Conservation (phyloP, 2,329 filamentous ascomycete species). For the Colletotrichum phormii region DNA sequence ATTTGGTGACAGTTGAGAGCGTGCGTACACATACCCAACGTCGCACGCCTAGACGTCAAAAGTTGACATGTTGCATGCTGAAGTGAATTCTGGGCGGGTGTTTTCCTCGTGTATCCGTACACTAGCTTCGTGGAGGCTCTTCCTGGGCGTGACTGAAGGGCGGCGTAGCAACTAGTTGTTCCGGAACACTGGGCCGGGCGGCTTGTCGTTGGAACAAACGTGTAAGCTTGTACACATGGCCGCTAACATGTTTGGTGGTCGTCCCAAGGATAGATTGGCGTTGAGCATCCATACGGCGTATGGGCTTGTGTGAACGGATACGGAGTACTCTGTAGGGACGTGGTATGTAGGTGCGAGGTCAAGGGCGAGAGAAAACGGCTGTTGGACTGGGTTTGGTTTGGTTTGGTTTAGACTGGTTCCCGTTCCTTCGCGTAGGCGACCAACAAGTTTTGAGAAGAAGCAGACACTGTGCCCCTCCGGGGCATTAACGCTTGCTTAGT, state of each 20-base stretch:
- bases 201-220: constrained; percentile 35
- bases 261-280: constrained; percentile 16
- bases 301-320: background rate
- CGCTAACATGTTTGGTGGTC: constrained; percentile 15
- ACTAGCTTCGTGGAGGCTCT: background rate
- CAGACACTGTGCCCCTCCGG: constrained; percentile 38
- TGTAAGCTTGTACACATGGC: background rate
- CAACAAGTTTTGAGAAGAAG: constrained; percentile 21
- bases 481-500: constrained; percentile 38
- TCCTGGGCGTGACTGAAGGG: background rate
- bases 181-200: background rate
- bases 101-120: background rate
- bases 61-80: background rate
- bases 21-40: background rate
- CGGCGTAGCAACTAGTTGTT: background rate
- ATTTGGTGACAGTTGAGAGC: background rate
- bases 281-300: background rate
- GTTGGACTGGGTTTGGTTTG: constrained; percentile 17
- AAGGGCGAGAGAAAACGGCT: constrained; percentile 16
- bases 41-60: background rate
- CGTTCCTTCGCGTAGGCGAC: constrained; percentile 17
- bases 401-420: background rate
- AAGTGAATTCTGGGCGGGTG: background rate
- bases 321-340: background rate
- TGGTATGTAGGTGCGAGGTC: constrained; percentile 18